phyloP scores from a whole-genome alignment of 73 alveolate species.

The Paramecium bursaria region DNA sequence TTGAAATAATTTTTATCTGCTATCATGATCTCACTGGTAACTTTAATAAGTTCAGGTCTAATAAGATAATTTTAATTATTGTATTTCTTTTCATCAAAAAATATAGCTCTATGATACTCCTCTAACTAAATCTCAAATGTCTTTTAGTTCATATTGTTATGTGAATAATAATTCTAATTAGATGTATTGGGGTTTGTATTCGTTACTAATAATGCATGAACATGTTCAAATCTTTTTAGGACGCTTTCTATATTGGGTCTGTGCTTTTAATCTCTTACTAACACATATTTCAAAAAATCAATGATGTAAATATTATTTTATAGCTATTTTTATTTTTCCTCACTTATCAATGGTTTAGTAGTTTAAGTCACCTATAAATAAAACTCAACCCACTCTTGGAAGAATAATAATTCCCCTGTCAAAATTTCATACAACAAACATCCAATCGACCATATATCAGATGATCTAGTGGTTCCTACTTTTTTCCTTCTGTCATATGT shows the following conservation, averaged over 20 bases:
- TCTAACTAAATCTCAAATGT: conserved; percentile 51
- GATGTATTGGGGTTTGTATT: conserved; percentile 81
- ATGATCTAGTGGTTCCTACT: conserved; percentile 97
- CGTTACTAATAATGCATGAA: conserved; percentile 95
- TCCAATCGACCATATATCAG: conserved; percentile 98
- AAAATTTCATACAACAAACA: conserved; percentile 96
- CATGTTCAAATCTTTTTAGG: conserved; percentile 97
- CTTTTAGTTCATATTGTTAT: conserved; percentile 45
- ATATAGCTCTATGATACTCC: conserved; percentile 39
- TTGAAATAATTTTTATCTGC: conserved; percentile 62
- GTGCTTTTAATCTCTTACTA: conserved; percentile 92
- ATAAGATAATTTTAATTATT: background rate
- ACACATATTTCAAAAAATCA: conserved; percentile 95
- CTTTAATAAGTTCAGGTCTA: conserved; percentile 66
- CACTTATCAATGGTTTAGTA: conserved; percentile 88
- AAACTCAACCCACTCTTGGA: conserved; percentile 82
- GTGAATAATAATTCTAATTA: conserved; percentile 68
- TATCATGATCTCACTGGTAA: conserved; percentile 74
- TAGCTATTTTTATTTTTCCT: conserved; percentile 82
- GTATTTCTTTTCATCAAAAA: background rate
- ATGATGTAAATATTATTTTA: conserved; percentile 92
- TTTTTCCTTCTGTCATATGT: conserved; percentile 98
- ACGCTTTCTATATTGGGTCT: conserved; percentile 97
- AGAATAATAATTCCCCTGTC: conserved; percentile 96
- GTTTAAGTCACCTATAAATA: conserved; percentile 83